phyloP scores from a whole-genome alignment of 768 basidiomycete genomes.

The Agaricus sinodeliciosus region DNA sequence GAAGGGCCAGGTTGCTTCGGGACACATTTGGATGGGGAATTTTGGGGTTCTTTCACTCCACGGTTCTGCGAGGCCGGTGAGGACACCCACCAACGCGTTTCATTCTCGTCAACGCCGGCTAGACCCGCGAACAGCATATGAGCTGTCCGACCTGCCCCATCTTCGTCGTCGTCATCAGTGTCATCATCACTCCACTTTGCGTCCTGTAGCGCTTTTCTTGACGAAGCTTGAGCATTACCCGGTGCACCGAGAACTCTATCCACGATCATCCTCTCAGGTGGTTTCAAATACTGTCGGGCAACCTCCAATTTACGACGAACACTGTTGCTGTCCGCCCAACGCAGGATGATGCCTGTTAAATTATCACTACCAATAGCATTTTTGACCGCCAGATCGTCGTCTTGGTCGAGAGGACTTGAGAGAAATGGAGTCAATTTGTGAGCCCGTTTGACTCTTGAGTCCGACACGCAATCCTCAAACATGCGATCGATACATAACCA shows the following conservation, averaged over 20 bases:
- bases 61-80: constrained; percentile 19
- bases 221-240: background rate
- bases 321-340: constrained; percentile 50
- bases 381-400: constrained; percentile 47
- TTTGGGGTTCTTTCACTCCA: constrained; percentile 2
- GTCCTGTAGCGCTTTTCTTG: constrained; percentile 10
- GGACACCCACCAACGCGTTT: constrained; percentile 26
- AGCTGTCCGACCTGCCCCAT: constrained; percentile 51
- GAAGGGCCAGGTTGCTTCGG: background rate
- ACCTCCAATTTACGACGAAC: constrained; percentile 35
- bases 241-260: constrained; percentile 23
- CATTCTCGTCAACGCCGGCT: constrained; percentile 28
- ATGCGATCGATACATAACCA: constrained; percentile 66
- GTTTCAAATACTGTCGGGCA: constrained; percentile 37
- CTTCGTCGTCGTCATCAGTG: constrained; percentile 28
- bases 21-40: background rate
- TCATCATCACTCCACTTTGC: constrained; percentile 22
- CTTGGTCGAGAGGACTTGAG: constrained; percentile 15
- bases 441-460: background rate
- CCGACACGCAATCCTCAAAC: constrained; percentile 53
- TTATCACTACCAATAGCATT: constrained; percentile 61
- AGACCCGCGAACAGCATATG: constrained; percentile 45
- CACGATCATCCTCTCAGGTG: constrained; percentile 25
- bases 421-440: constrained; percentile 4
- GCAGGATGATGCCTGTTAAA: constrained; percentile 31